phyloP scores from a whole-genome alignment of 257 asterid species.

The Ehretia macrophylla region DNA sequence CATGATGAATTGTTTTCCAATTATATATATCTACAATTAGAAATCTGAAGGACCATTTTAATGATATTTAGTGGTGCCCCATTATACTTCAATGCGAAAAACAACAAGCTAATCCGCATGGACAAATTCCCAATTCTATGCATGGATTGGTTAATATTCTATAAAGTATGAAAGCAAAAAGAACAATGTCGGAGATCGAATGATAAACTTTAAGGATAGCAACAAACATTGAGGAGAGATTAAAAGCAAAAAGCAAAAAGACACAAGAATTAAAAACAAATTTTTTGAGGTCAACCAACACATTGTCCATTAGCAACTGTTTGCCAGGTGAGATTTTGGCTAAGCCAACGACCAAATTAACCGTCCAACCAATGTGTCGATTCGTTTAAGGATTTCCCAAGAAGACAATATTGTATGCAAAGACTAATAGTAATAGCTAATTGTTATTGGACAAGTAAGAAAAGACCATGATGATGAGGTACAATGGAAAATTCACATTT shows the following conservation, averaged over 20 bases:
- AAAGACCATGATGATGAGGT: too few species aligned
- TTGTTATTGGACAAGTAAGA: not conserved
- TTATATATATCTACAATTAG: not conserved
- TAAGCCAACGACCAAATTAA: too few species aligned
- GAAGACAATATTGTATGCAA: not conserved
- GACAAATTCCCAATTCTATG: not conserved
- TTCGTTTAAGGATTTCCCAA: not conserved
- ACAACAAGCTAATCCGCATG: not conserved
- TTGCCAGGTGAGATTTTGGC: too few species aligned
- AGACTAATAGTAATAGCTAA: not conserved
- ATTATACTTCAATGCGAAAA: not conserved
- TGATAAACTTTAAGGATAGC: not conserved
- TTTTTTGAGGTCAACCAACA: not conserved
- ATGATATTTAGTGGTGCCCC: not conserved
- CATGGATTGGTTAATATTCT: not conserved
- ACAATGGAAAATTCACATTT: not conserved
- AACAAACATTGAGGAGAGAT: not conserved
- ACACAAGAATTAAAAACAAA: too few species aligned
- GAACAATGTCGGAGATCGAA: not conserved
- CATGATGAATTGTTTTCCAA: not conserved
- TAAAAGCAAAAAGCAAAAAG: not conserved
- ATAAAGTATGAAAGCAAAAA: not conserved
- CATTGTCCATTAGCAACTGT: too few species aligned
- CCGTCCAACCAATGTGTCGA: not conserved
- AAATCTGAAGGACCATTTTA: not conserved